Base-by-base conservation (phyloP, 768 basidiomycete species). In the Lactarius pseudohatsudake region DNA sequence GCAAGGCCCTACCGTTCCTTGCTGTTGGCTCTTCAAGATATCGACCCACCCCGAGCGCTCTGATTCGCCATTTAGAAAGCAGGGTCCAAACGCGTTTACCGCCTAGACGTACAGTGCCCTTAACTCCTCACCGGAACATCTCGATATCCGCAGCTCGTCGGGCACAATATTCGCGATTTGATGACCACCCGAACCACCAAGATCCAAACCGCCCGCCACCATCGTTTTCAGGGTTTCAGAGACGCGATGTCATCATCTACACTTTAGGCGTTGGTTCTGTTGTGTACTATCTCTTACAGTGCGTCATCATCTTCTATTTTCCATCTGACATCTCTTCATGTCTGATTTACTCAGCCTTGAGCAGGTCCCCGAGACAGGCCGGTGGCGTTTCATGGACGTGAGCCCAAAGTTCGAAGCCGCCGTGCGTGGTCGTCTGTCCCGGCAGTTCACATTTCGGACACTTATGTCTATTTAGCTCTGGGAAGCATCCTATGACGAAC, bases 301-400 rank as follows among this genome's bases (percentile, higher is more conserved):
- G 70, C 68, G 76, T 76, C 20, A 26, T 36, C 2, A 58, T 59
- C 62, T 64, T 54, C 47, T 9, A 8, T 43, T 20, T 47, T 59
- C 38, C 18, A 47, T 3, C 7, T 32, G 40, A 34, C 13, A n/a
- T 30, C 15, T 18, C 28, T 57, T 58, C 22, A 57, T n/a, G 10
- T 61, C 32, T 13, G 16, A 28, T 10, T 16, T 2, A 50, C 47
- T 30, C 68, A 95, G 93, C 72, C 80, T 96, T 32, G 95, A 98
- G 74, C 82, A 85, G 73, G 91, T 94, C 0, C 87, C 90, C 2
- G 89, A 95, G 74, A 96, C 93, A 0, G 93, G 94, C 0, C 79
- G 96, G 64, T 89, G 89, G 84, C 78, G 96, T 26, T 97, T 96
- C 74, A 96, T 98, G 85, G 89, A 91, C 73, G 81, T 88, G 3